A percentile compares a stretch with the other conserved stretches of the same genome.
Evolutionary conservation across 1,139 yeast genomes (phyloP).

Genomic region (Geotrichum cucujoidarum): DNA sequence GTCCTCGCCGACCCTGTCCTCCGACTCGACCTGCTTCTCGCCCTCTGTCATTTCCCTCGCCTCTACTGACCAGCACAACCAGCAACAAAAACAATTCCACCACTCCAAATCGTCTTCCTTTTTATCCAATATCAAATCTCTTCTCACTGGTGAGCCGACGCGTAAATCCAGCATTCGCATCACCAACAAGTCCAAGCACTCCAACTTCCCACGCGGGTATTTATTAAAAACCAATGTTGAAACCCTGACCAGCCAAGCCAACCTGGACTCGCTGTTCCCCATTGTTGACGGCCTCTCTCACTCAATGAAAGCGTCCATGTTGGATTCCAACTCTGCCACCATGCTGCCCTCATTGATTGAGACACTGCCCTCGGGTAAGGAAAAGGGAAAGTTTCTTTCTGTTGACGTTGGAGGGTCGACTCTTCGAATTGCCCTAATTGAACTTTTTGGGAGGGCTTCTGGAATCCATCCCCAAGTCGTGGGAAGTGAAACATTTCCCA

Average conservation of each 20-base stretch:
- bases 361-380: conserved; percentile 67
- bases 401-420: conserved; percentile 70
- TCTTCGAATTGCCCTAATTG: conserved; percentile 74
- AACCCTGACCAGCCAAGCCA: conserved; percentile 2
- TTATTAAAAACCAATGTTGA: not conserved
- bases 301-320: conserved; percentile 20
- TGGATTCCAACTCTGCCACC: conserved; percentile 19
- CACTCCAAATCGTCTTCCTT: not conserved
- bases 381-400: conserved; percentile 68
- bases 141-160: not conserved
- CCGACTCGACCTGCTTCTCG: conserved; percentile 9
- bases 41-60: conserved; percentile 3
- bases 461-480: conserved; percentile 36
- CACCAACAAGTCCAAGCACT: not conserved
- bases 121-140: not conserved
- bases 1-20: conserved; percentile 1
- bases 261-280: conserved; percentile 19
- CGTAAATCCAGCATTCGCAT: too few relatives aligned
- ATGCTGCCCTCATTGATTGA: conserved; percentile 79
- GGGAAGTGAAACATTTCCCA: conserved; percentile 12
- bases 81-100: too few relatives aligned
- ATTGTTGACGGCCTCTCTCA: conserved; percentile 22
- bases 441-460: conserved; percentile 64
- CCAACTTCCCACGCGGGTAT: not conserved
- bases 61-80: not conserved